Base-by-base conservation (phyloP, 192 early-diverging fungal genomes). In the Spizellomyces punctatus region DNA sequence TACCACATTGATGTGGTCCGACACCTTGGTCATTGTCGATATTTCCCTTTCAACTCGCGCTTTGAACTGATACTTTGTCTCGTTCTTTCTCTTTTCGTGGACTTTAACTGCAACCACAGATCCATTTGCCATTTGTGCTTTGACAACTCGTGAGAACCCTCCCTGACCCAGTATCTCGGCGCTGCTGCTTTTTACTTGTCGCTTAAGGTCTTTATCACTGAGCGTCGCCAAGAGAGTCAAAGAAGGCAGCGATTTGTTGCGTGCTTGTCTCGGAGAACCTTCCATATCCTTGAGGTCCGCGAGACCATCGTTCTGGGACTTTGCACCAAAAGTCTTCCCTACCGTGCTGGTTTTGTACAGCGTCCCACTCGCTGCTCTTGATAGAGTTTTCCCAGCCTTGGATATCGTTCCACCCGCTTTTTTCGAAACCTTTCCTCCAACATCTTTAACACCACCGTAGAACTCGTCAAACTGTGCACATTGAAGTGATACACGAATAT, bases 121-220 rank as follows among this genome's bases (percentile, higher is more conserved):
- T 42, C 71, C 71, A 45, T 56, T 42, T n/a, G 4, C 21, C 16
- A 66, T 19, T 9, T 52, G 44, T 19, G 45, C 71, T 46, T 65
- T 65, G 12, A 72, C 71, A 46, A 72, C 71, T 14, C 63, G 21
- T 7, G 42, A 27, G 60, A 72, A 72, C 6, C 71, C 71, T 16
- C 71, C 71, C 17, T 72, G 42, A 19, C 71, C 71, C 61, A 72
- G 10, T 41, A 72, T 16, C 63, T 72, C 64, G 21, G 14, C 10
- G 27, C 10, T 64, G 14, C 17, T 1, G 10, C 10, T 45, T 47
- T 71, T 71, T 58, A 67, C 43, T 14, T 45, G 21, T 17, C 69
- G 47, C 49, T 72, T 66, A 41, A 67, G 42, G 17, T 64, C 19
- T 19, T 54, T 54, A 4, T 19, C 17, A 12, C 17, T 54, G 12